Conservation (phyloP, 768 basidiomycete genomes). For the Lactifluus piperatus region DNA sequence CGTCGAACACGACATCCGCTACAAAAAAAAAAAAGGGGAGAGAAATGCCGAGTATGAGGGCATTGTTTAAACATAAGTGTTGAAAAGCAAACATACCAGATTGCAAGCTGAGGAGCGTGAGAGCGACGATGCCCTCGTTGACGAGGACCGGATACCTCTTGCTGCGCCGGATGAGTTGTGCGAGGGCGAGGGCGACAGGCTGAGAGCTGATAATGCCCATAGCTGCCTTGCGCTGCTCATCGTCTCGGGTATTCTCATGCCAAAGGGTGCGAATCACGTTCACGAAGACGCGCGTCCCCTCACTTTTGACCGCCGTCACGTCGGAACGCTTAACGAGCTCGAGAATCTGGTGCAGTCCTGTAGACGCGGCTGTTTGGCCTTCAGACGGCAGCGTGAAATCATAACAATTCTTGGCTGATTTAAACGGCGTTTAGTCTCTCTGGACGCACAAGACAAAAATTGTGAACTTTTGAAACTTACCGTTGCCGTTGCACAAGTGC, state of each 20-base stretch:
- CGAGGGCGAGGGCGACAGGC: conserved; percentile 54
- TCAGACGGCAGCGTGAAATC: conserved; percentile 42
- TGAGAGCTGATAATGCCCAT: conserved; percentile 42
- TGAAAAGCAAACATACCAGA: conserved; percentile 60
- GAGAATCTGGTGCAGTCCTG: conserved; percentile 61
- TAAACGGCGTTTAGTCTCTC: background rate
- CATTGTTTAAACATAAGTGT: too few relatives aligned
- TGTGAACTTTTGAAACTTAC: conserved; percentile 35
- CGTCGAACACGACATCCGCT: conserved; percentile 58
- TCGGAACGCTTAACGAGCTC: conserved; percentile 72
- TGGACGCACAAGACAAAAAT: too few relatives aligned
- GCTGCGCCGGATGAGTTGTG: conserved; percentile 65
- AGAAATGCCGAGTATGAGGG: too few relatives aligned
- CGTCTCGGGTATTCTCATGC: conserved; percentile 41
- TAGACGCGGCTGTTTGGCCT: conserved; percentile 27
- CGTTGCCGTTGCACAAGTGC: conserved; percentile 70
- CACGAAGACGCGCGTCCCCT: conserved; percentile 83
- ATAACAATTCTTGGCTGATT: conserved; percentile 38
- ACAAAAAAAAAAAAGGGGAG: conserved; percentile 12
- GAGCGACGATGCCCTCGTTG: conserved; percentile 81
- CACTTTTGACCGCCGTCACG: conserved; percentile 74
- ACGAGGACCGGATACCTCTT: conserved; percentile 76
- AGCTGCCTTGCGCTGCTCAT: conserved; percentile 45
- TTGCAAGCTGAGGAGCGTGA: conserved; percentile 67
- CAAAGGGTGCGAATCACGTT: conserved; percentile 77